phyloP scores from a whole-genome alignment of 2,329 filamentous ascomycete genomes.

The Diaporthe batatas region DNA sequence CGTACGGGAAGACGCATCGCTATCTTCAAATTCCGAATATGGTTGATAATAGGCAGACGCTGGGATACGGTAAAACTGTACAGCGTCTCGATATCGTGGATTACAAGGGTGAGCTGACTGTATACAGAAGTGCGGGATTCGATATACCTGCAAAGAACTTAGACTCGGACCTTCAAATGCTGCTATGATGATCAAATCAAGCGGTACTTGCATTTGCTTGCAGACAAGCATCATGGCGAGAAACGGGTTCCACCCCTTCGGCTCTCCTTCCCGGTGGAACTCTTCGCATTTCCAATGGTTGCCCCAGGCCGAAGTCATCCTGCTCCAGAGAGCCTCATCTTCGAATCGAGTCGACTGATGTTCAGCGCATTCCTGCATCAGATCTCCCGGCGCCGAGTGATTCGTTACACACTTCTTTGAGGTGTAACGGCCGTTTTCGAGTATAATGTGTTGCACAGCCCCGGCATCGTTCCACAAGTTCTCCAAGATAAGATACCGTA shows the following conservation, averaged over 20 bases:
- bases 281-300: slow-evolving; percentile 20
- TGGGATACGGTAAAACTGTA: slow-evolving; percentile 13
- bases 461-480: slow-evolving; percentile 20
- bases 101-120: slow-evolving; percentile 10
- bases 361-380: slow-evolving; percentile 21
- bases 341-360: slow-evolving; percentile 11
- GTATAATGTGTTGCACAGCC: slow-evolving; percentile 18
- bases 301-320: slow-evolving; percentile 16
- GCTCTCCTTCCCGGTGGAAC: slow-evolving; percentile 6
- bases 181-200: slow-evolving; percentile 1
- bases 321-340: slow-evolving; percentile 14
- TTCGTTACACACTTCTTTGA: slow-evolving; percentile 21
- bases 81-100: slow-evolving; percentile 14
- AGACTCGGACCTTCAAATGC: slow-evolving; percentile 1
- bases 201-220: slow-evolving; percentile 21
- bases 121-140: not conserved
- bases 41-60: slow-evolving; percentile 13
- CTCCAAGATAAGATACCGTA: slow-evolving; percentile 9
- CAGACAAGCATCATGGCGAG: slow-evolving; percentile 19
- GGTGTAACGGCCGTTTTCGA: not conserved
- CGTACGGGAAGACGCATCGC: slow-evolving; percentile 11
- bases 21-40: slow-evolving; percentile 6
- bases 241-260: slow-evolving; percentile 7
- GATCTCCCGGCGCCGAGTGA: slow-evolving; percentile 14
- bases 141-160: slow-evolving; percentile 9